Conservation (phyloP, 306 rosid genomes). For the Clitoria ternatea region DNA sequence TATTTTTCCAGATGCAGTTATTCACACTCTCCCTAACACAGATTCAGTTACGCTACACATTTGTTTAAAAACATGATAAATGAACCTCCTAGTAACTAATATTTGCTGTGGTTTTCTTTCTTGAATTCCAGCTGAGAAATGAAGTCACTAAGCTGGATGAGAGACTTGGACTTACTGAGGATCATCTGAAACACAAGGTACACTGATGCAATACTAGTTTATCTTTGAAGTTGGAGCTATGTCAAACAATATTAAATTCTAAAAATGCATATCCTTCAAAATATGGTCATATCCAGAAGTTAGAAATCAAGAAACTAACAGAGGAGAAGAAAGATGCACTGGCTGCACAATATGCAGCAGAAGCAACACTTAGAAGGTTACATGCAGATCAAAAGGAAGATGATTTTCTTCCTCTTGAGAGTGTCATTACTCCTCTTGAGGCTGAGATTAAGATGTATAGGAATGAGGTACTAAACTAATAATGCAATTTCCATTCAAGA, state of each 20-base stretch:
- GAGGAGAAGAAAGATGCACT: conserved; percentile 77
- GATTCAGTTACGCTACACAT: not conserved
- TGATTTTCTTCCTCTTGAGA: conserved; percentile 57
- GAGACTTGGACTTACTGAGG: conserved; percentile 44
- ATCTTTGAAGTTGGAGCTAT: conserved; percentile 8
- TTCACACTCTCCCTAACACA: not conserved
- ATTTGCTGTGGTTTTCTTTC: not conserved
- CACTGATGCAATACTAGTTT: conserved; percentile 1
- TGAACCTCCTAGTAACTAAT: not conserved
- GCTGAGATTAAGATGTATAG: conserved; percentile 79
- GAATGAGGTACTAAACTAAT: conserved; percentile 57
- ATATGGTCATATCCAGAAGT: conserved; percentile 53
- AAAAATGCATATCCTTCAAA: conserved; percentile 8
- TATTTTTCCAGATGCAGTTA: not conserved
- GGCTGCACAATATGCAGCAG: conserved; percentile 91
- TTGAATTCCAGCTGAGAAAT: conserved; percentile 54
- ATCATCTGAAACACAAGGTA: conserved; percentile 76
- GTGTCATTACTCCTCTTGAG: conserved; percentile 80
- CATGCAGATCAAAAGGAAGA: conserved; percentile 65
- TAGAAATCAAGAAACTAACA: conserved; percentile 67
- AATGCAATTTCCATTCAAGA: not conserved
- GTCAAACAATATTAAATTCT: conserved; percentile 1
- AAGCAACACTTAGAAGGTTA: conserved; percentile 78
- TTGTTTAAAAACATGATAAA: not conserved
- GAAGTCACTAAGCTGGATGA: conserved; percentile 50